Conservation (phyloP, 768 basidiomycete genomes). For the Pleurotus ostreatus region DNA sequence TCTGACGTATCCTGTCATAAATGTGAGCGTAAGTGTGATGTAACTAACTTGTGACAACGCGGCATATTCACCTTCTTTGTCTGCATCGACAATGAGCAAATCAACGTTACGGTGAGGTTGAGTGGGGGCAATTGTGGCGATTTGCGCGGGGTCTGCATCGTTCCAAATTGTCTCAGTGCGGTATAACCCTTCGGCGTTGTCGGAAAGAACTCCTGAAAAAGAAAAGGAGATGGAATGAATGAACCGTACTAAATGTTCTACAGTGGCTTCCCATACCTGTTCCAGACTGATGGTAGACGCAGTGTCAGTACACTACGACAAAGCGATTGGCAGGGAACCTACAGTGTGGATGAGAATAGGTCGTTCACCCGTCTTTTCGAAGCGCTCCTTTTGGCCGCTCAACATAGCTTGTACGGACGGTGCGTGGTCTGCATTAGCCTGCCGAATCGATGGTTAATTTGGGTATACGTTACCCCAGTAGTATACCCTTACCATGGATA, state of each 20-base stretch:
- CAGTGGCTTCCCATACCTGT: conserved; percentile 27
- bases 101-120: conserved; percentile 52
- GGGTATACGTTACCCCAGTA: background rate
- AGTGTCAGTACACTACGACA: background rate
- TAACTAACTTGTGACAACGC: background rate
- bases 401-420: conserved; percentile 42
- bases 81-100: conserved; percentile 39
- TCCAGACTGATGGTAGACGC: conserved; percentile 37
- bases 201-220: conserved; percentile 18
- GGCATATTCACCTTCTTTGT: conserved; percentile 35
- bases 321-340: conserved; percentile 15
- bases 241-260: too few relatives aligned
- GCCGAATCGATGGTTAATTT: background rate
- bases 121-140: conserved; percentile 40
- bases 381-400: conserved; percentile 45
- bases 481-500: conserved; percentile 31
- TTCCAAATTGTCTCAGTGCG: conserved; percentile 37
- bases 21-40: background rate
- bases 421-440: conserved; percentile 35
- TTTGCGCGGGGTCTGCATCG: conserved; percentile 41
- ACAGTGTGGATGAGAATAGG: conserved; percentile 63
- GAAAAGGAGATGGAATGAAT: too few relatives aligned
- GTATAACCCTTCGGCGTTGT: conserved; percentile 39
- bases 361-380: conserved; percentile 33
- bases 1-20: conserved; percentile 41